Evolutionary conservation across 768 basidiomycete species (phyloP), one percentile per base, ranked within the genome.

Genomic region (Lactifluus rugatus): DNA sequence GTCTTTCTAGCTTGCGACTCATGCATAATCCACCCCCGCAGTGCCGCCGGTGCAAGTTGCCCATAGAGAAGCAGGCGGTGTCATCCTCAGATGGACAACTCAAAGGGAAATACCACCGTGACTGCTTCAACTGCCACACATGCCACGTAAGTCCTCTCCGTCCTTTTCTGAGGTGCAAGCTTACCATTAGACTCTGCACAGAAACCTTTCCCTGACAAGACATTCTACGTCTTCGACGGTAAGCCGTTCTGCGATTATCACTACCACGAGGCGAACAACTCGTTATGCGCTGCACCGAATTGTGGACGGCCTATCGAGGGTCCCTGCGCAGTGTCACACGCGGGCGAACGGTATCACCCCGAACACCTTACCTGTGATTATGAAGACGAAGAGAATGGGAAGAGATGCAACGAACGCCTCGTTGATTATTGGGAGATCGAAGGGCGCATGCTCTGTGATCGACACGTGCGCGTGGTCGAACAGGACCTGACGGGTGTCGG

Each of bases 281-380:
- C 93, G 11, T 76, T 97, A 0, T 97, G 93, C 65, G 82, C 89
- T 10, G 82, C 89, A 2, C 69, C 80, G 13, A 75, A 74, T 17
- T 97, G 93, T 69, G 85, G 88, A 3, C 81, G 86, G 69, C 93
- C 93, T 5, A 92, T 97, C 62, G 93, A 97, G 72, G 93, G 93
- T 1, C 84, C 92, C 1, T 96, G 93, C 69, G 89, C 93, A 11
- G 82, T 94, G 19, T 90, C 89, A 17, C 85, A 93, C 63, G 73
- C 81, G 11, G 87, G 87, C 10, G 83, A 82, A 65, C 79, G 87
- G 31, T 95, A 86, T 72, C 93, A 95, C 69, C 89, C 92, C 5
- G 89, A 89, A 58, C 92, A 93, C 69, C 79, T 96, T 67, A 74
- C 81, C 26, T 96, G 93, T 70, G 91, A 94, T 72, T 79, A 31